Evolutionary conservation across 192 early-diverging fungal genomes (phyloP), one percentile per base, ranked within the genome.

Genomic region (Chytriomyces sp.): DNA sequence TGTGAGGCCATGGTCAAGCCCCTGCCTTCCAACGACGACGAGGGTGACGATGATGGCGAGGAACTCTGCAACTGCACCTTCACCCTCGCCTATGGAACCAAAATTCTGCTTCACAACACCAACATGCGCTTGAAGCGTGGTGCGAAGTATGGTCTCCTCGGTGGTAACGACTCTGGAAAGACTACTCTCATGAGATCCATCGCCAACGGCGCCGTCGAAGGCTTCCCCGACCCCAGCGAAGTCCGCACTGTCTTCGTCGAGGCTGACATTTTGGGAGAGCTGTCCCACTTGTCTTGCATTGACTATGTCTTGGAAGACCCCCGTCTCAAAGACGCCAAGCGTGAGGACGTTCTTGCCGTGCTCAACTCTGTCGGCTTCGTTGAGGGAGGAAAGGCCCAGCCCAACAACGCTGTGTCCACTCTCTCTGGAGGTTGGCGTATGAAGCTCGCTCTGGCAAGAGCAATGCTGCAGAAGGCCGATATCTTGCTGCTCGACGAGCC

Each of bases 371-470:
- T 91, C 74, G 90, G 89, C 56, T 93, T 93, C 85, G 76, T 81
- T 72, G 89, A 88, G 44, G 75, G 82, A 54, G 81, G 89, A 70
- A 83, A 82, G 62, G 79, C 80, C 53, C 76, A 87, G 36, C 68
- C 68, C n/a, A 59, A 59, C 68, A 58, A 70, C 56, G 80, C 89
- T 7, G 89, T 96, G 74, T 85, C 86, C 39, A 74, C 77, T 5
- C 89, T 94, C n/a, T 90, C 89, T 72, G 92, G 92, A 82, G 92
- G 92, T 75, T 94, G 92, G 92, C 91, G 92, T 81, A 94, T 94
- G 93, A 93, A 92, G 89, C 81, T 93, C 55, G 91, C 87, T 81
- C 86, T 94, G 77, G 91, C 91, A 12, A 89, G 91, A 83, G 92
- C 93, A 60, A 90, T 94, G 88, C 82, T 94, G 77, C 81, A 85